Evolutionary conservation across 805 yeast species (phyloP).

Genomic region (Ogataea thermomethanolica): DNA sequence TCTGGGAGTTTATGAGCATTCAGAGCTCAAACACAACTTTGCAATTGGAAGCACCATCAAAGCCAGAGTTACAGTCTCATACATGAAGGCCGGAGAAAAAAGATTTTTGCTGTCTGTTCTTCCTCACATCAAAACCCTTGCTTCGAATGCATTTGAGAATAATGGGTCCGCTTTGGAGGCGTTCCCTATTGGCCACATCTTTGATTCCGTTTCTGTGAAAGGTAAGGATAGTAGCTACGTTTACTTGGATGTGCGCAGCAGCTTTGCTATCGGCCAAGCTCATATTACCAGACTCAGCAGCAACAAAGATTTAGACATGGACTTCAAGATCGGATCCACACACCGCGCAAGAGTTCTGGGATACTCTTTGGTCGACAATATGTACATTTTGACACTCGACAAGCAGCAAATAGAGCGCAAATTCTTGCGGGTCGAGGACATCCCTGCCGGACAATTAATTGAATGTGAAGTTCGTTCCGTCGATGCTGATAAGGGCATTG

Average conservation of each 20-base stretch:
- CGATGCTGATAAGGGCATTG: conserved; percentile 61
- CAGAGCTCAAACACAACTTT: conserved; percentile 56
- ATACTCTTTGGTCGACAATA: conserved; percentile 61
- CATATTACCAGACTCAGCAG: conserved; percentile 70
- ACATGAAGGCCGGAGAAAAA: conserved; percentile 47
- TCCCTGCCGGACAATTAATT: conserved; percentile 70
- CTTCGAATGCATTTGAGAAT: conserved; percentile 15
- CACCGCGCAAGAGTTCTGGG: conserved; percentile 79
- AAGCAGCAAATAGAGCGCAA: conserved; percentile 58
- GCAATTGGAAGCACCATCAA: conserved; percentile 64
- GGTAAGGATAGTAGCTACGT: conserved; percentile 58
- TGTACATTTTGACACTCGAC: conserved; percentile 66
- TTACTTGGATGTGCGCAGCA: conserved; percentile 54
- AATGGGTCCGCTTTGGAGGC: conserved; percentile 49
- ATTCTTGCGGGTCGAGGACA: conserved; percentile 65
- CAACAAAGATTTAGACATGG: conserved; percentile 41
- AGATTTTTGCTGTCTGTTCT: conserved; percentile 62
- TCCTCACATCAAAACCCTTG: conserved; percentile 47
- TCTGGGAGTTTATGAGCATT: conserved; percentile 41
- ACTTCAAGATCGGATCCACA: conserved; percentile 58
- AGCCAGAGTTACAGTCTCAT: conserved; percentile 66
- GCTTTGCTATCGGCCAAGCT: conserved; percentile 59
- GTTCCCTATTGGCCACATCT: conserved; percentile 73
- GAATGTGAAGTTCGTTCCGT: conserved; percentile 54
- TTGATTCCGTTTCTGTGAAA: conserved; percentile 55